phyloP scores from a whole-genome alignment of 2,329 filamentous ascomycete species.

The Penicillium glabrum region DNA sequence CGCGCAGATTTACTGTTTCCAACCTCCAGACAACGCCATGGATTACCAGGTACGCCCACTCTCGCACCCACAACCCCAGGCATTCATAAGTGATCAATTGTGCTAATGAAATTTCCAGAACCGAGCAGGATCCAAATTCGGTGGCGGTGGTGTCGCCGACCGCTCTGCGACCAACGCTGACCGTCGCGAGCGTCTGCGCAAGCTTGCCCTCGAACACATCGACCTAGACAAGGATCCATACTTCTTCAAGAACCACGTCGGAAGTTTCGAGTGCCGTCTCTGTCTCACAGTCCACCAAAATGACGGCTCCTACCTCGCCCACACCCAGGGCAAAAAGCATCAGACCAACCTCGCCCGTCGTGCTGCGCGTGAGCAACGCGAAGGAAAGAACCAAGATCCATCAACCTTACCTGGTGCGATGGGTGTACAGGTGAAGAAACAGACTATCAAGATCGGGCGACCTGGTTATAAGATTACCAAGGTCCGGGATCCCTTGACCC shows the following conservation, averaged over 20 bases:
- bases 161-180: slow-evolving; percentile 93
- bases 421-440: slow-evolving; percentile 74
- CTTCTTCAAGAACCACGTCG: slow-evolving; percentile 99
- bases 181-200: slow-evolving; percentile 93
- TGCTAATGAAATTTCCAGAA: slow-evolving; percentile 58
- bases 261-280: slow-evolving; percentile 94
- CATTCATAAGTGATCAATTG: not conserved
- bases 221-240: slow-evolving; percentile 99
- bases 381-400: slow-evolving; percentile 67
- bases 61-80: not conserved
- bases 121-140: slow-evolving; percentile 95
- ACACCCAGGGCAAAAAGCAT: slow-evolving; percentile 98
- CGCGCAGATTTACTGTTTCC: slow-evolving; percentile 12
- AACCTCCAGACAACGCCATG: slow-evolving; percentile 8
- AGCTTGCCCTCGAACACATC: slow-evolving; percentile 97
- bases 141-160: slow-evolving; percentile 93
- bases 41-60: slow-evolving; percentile 5
- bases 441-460: slow-evolving; percentile 90
- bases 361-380: slow-evolving; percentile 91
- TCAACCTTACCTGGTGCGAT: slow-evolving; percentile 72
- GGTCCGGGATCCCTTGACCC: slow-evolving; percentile 80
- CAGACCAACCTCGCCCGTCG: slow-evolving; percentile 96
- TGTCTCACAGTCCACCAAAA: slow-evolving; percentile 98
- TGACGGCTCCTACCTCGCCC: slow-evolving; percentile 96
- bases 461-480: slow-evolving; percentile 99